Evolutionary conservation across 2,329 filamentous ascomycete genomes (phyloP).

Genomic region (Phyllosticta capitalensis): DNA sequence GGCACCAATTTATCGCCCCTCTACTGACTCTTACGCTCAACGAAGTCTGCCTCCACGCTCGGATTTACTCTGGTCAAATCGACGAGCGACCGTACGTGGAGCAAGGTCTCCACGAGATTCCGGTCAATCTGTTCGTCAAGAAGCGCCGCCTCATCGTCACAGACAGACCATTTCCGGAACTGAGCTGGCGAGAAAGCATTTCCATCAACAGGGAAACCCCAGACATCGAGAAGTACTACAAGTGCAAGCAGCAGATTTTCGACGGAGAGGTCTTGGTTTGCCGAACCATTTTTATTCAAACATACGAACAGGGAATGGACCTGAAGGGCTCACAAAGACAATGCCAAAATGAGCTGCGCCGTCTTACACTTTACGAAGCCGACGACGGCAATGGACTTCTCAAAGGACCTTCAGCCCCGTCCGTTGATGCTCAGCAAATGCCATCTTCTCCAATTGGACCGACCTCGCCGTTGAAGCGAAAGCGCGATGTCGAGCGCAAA

Average conservation of each 20-base stretch:
- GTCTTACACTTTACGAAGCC: neutral
- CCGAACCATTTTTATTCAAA: neutral
- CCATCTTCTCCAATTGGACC: too few species aligned
- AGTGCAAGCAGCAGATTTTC: neutral
- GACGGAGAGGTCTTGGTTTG: neutral
- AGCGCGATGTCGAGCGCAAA: too few species aligned
- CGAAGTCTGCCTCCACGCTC: neutral
- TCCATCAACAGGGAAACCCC: neutral
- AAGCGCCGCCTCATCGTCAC: neutral
- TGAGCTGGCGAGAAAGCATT: neutral
- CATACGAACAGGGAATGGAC: neutral
- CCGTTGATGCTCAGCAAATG: too few species aligned
- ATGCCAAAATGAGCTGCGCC: neutral
- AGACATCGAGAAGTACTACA: neutral
- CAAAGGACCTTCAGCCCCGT: too few species aligned
- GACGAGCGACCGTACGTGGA: neutral
- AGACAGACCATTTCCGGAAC: neutral
- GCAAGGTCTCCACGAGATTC: neutral
- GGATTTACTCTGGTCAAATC: neutral
- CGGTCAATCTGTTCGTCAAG: neutral
- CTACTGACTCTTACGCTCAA: neutral
- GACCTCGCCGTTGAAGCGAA: neutral
- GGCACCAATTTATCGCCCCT: neutral
- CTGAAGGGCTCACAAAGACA: neutral
- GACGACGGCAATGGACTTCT: neutral